phyloP scores from a whole-genome alignment of 2,329 filamentous ascomycete species.

The Aspergillus ochraceus region DNA sequence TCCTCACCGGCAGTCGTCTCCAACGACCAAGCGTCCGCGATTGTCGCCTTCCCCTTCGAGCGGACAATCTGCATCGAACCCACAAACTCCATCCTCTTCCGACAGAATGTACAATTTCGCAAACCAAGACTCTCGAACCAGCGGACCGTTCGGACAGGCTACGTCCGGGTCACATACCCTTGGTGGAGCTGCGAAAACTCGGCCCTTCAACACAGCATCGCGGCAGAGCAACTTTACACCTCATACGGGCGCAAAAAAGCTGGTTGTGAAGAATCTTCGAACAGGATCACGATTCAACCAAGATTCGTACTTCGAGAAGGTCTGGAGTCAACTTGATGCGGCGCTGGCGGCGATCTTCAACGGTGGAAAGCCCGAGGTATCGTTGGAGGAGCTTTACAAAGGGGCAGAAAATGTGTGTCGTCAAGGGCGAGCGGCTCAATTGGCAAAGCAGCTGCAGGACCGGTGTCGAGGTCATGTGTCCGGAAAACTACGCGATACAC shows the following conservation, averaged over 20 bases:
- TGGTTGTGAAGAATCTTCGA: constrained; percentile 91
- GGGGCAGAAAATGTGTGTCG: constrained; percentile 90
- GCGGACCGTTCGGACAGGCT: constrained; percentile 45
- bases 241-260: constrained; percentile 74
- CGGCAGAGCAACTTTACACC: constrained; percentile 63
- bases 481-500: constrained; percentile 55
- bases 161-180: constrained; percentile 35
- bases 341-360: constrained; percentile 74
- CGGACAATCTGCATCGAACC: constrained; percentile 11
- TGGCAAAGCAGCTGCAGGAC: constrained; percentile 66
- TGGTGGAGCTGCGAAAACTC: constrained; percentile 25
- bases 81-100: constrained; percentile 25
- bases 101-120: constrained; percentile 58
- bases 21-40: constrained; percentile 44
- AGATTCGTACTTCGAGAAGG: constrained; percentile 74
- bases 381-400: constrained; percentile 86
- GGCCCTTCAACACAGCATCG: constrained; percentile 32
- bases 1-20: constrained; percentile 26
- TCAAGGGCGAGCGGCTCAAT: constrained; percentile 66
- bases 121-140: constrained; percentile 37
- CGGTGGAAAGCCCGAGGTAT: constrained; percentile 61
- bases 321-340: constrained; percentile 70
- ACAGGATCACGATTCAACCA: constrained; percentile 64
- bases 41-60: constrained; percentile 29
- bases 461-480: constrained; percentile 66